These are phyloP conservation scores for Talaromyces rugulosus DNA, from an alignment of 2,329 filamentous ascomycete species.

Conservation along the genomic window DNA sequence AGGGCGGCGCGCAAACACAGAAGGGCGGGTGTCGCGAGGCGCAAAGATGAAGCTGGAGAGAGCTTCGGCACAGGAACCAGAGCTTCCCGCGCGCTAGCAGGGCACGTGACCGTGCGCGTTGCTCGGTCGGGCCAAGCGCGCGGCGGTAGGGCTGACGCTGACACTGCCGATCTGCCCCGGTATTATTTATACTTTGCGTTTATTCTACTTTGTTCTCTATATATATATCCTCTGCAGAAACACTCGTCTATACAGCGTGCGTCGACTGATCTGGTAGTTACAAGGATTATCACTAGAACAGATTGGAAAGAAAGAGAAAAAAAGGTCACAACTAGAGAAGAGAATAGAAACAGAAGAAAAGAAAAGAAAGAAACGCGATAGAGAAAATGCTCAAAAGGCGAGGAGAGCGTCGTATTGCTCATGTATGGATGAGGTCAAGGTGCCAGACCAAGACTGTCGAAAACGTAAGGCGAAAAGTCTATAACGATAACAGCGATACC, in stretches of 20 bases:
- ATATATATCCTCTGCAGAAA: too few species aligned
- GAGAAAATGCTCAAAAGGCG: neutral
- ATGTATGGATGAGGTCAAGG: constrained; percentile 16
- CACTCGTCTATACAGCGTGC: neutral
- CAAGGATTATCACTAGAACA: neutral
- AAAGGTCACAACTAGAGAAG: neutral
- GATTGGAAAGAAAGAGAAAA: neutral
- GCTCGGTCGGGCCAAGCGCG: neutral
- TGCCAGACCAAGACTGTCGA: constrained; percentile 57
- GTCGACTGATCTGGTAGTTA: neutral
- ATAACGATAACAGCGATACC: constrained; percentile 81
- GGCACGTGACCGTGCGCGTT: constrained; percentile 1
- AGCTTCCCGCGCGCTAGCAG: constrained; percentile 4
- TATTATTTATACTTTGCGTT: too few species aligned
- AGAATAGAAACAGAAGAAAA: neutral
- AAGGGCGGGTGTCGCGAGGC: neutral
- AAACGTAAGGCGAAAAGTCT: constrained; percentile 68
- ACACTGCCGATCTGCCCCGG: neutral
- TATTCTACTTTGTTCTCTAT: too few species aligned
- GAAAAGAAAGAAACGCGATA: neutral
- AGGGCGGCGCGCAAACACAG: constrained; percentile 3
- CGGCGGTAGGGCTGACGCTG: neutral
- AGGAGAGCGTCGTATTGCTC: neutral
- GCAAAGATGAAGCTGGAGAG: constrained; percentile 1
- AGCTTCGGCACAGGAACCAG: constrained; percentile 4